Evolutionary conservation across 2,329 filamentous ascomycete species (phyloP).

Genomic region (Myriosclerotinia scirpicola): DNA sequence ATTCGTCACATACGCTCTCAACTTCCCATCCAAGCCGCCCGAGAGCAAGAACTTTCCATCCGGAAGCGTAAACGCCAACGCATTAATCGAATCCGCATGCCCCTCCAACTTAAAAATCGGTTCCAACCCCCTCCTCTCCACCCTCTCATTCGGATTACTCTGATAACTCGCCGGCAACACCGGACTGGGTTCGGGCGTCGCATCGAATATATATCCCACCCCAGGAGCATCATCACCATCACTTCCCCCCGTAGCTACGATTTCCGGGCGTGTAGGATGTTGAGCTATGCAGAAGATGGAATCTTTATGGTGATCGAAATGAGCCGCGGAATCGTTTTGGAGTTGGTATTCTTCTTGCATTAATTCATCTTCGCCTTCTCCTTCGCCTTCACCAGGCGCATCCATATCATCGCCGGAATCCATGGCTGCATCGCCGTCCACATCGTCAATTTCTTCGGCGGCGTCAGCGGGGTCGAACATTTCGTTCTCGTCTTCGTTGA

Average conservation of each 20-base stretch:
- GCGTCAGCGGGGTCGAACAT: conserved; percentile 77
- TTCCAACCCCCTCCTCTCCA: conserved; percentile 60
- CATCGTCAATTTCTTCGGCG: conserved; percentile 67
- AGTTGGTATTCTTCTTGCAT: conserved; percentile 73
- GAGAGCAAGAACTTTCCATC: conserved; percentile 82
- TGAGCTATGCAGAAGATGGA: conserved; percentile 94
- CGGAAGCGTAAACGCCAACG: conserved; percentile 80
- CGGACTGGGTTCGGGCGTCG: conserved; percentile 61
- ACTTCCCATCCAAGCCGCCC: conserved; percentile 80
- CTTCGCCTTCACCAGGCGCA: conserved; percentile 47
- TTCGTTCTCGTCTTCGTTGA: conserved; percentile 56
- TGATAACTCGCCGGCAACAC: conserved; percentile 77
- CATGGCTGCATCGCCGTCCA: conserved; percentile 74
- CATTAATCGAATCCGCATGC: conserved; percentile 88
- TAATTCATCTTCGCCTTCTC: conserved; percentile 53
- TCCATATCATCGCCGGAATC: conserved; percentile 61
- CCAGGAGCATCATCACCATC: conserved; percentile 64
- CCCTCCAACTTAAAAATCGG: conserved; percentile 77
- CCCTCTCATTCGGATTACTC: conserved; percentile 59
- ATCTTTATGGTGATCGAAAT: conserved; percentile 89
- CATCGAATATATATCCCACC: conserved; percentile 82
- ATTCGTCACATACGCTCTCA: conserved; percentile 60
- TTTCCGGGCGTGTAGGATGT: conserved; percentile 74
- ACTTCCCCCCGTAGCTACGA: conserved; percentile 83
- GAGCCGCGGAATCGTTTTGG: conserved; percentile 88